Conservation (phyloP, 352 stramenopile species). For the Phytopythium delawarense region DNA sequence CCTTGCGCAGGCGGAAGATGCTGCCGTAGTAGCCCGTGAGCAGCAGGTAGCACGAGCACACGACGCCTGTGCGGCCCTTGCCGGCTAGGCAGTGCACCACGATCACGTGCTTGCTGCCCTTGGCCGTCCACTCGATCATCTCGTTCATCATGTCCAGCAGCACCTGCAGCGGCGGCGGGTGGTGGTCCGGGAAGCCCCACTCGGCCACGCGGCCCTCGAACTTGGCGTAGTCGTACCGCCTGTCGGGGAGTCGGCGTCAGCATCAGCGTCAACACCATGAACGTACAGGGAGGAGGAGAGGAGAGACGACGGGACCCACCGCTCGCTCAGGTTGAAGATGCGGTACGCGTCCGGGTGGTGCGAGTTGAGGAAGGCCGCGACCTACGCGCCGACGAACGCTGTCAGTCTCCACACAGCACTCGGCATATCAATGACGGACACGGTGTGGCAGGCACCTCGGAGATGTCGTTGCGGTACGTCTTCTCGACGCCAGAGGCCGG, state of each 20-base stretch:
- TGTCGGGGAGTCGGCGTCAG: background rate
- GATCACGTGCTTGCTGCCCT: slow-evolving; percentile 60
- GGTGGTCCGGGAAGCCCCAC: slow-evolving; percentile 79
- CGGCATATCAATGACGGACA: too few species aligned
- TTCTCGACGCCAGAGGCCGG: slow-evolving; percentile 79
- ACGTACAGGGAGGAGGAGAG: background rate
- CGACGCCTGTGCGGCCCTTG: slow-evolving; percentile 77
- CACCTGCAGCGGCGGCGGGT: slow-evolving; percentile 70
- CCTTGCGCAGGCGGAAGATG: slow-evolving; percentile 59
- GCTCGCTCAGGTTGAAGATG: slow-evolving; percentile 84
- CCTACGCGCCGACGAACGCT: slow-evolving; percentile 13
- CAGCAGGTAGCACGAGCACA: slow-evolving; percentile 80
- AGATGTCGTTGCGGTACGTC: slow-evolving; percentile 84
- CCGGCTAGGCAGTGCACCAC: slow-evolving; percentile 80
- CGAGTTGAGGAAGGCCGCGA: slow-evolving; percentile 63
- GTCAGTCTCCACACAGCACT: background rate
- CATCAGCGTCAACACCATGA: background rate
- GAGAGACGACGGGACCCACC: slow-evolving; percentile 15
- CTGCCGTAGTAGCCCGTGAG: slow-evolving; percentile 71
- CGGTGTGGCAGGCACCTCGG: slow-evolving; percentile 27
- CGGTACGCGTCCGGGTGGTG: slow-evolving; percentile 62
- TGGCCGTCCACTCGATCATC: slow-evolving; percentile 73
- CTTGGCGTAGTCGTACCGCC: slow-evolving; percentile 67
- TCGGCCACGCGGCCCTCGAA: slow-evolving; percentile 71
- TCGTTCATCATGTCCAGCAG: slow-evolving; percentile 85